phyloP scores from a whole-genome alignment of 768 basidiomycete genomes.

The Phylloporus sp. region DNA sequence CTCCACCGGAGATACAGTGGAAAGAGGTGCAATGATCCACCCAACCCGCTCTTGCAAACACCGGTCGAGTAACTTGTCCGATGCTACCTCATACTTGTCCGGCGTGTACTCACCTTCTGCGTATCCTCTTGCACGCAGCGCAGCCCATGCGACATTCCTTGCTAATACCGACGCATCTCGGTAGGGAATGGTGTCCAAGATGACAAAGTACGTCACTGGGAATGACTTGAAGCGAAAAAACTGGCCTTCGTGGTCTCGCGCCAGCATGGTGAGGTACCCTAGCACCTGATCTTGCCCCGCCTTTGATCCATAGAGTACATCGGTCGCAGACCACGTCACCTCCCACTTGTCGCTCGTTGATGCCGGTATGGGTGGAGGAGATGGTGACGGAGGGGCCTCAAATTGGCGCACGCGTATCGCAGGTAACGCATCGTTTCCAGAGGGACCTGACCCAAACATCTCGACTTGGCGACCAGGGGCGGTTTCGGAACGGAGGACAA shows the following conservation, averaged over 20 bases:
- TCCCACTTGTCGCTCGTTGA: conserved; percentile 11
- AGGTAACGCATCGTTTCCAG: conserved; percentile 5
- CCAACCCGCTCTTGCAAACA: conserved; percentile 15
- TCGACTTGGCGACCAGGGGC: conserved; percentile 22
- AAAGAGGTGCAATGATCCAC: too few species aligned
- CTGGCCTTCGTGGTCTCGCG: background rate
- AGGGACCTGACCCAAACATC: conserved; percentile 22
- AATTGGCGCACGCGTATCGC: conserved; percentile 14
- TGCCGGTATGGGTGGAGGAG: background rate
- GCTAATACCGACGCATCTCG: conserved; percentile 10
- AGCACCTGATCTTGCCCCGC: background rate
- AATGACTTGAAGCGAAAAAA: conserved; percentile 32
- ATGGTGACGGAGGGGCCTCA: conserved; percentile 17
- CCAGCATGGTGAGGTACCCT: conserved; percentile 9
- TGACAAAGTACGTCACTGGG: conserved; percentile 32
- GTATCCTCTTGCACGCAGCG: conserved; percentile 27
- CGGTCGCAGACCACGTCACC: conserved; percentile 9
- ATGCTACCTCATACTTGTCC: conserved; percentile 12
- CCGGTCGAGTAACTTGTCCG: conserved; percentile 16
- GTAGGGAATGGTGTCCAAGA: conserved; percentile 19
- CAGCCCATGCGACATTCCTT: conserved; percentile 28
- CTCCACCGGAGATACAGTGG: too few species aligned
- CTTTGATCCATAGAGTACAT: conserved; percentile 20
- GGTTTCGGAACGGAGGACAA: conserved; percentile 29
- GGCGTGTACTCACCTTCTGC: conserved; percentile 20